Percentiles rank a stretch among this genome's conserved stretches.
Evolutionary conservation across 306 rosid species (phyloP).

Genomic region (Crataegus laevigata): DNA sequence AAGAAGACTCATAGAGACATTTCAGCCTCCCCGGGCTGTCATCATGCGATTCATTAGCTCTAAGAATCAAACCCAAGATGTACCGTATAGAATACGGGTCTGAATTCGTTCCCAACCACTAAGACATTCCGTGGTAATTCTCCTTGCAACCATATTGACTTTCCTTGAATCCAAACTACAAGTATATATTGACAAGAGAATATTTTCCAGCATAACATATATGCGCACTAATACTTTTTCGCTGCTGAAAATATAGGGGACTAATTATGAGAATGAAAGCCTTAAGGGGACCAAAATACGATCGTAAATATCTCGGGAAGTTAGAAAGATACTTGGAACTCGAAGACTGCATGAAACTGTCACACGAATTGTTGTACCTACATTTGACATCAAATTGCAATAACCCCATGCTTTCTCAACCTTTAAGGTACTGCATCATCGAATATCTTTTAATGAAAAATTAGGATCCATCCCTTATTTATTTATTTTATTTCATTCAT

Average conservation of each 20-base stretch:
- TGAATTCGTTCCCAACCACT: too few species aligned
- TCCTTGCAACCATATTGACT: neutral
- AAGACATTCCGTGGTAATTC: neutral
- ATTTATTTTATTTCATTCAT: too few species aligned
- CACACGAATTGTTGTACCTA: slow-evolving; percentile 17
- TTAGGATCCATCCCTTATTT: too few species aligned
- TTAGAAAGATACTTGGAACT: neutral
- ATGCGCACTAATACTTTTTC: neutral
- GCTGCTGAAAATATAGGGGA: slow-evolving; percentile 16
- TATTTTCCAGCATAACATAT: too few species aligned
- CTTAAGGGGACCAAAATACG: slow-evolving; percentile 23
- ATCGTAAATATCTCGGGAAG: slow-evolving; percentile 21
- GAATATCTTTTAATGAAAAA: too few species aligned
- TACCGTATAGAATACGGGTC: accelerated
- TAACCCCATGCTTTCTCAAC: slow-evolving; percentile 6
- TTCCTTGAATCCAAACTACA: slow-evolving; percentile 7
- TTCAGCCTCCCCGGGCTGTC: accelerated
- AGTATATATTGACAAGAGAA: neutral
- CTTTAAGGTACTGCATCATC: neutral
- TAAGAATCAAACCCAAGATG: too few species aligned
- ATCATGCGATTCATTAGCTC: too few species aligned
- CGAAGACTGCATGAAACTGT: slow-evolving; percentile 22
- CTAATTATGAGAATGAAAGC: neutral
- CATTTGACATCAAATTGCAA: slow-evolving; percentile 15
- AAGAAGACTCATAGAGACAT: too few species aligned